Percentiles rank a stretch among this genome's conserved stretches.
Evolutionary conservation across 805 yeast species (phyloP).

Genomic region (Yarrowia sp.): DNA sequence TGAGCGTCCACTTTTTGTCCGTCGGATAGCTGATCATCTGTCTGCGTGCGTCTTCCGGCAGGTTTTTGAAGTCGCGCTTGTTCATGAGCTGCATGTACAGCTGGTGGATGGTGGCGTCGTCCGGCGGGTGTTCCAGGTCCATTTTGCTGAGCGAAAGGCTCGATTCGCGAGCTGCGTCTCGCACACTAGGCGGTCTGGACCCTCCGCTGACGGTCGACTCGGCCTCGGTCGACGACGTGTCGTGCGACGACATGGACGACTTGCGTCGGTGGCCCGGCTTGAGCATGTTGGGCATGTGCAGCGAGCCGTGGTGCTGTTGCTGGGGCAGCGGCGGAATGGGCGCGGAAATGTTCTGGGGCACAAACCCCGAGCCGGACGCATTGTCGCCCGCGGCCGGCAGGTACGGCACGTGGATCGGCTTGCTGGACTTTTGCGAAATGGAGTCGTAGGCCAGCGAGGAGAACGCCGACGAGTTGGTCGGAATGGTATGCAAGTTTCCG

Average conservation of each 20-base stretch:
- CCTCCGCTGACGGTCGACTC: not conserved
- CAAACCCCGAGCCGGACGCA: conserved; percentile 27
- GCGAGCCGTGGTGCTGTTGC: conserved; percentile 22
- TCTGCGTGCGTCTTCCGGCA: conserved; percentile 68
- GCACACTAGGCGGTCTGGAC: not conserved
- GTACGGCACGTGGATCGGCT: conserved; percentile 32
- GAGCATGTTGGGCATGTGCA: conserved; percentile 13
- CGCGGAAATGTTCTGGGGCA: conserved; percentile 30
- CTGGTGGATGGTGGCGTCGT: conserved; percentile 62
- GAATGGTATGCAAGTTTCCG: not conserved
- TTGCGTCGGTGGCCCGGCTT: conserved; percentile 10
- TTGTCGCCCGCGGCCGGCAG: conserved; percentile 28
- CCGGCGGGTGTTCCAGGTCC: conserved; percentile 61
- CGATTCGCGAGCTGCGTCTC: not conserved
- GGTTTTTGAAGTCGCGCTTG: conserved; percentile 63
- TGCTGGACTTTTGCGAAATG: conserved; percentile 28
- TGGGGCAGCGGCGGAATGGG: conserved; percentile 35
- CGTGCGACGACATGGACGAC: conserved; percentile 3
- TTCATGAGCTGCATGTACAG: conserved; percentile 75
- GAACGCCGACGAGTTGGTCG: conserved; percentile 25
- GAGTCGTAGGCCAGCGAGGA: conserved; percentile 32
- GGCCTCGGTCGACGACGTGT: not conserved
- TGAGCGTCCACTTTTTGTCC: conserved; percentile 87
- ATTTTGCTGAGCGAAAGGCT: not conserved
- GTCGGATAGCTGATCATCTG: conserved; percentile 72